These are phyloP conservation scores for Trametes maxima DNA, from an alignment of 768 basidiomycete species.

Conservation along the genomic window DNA sequence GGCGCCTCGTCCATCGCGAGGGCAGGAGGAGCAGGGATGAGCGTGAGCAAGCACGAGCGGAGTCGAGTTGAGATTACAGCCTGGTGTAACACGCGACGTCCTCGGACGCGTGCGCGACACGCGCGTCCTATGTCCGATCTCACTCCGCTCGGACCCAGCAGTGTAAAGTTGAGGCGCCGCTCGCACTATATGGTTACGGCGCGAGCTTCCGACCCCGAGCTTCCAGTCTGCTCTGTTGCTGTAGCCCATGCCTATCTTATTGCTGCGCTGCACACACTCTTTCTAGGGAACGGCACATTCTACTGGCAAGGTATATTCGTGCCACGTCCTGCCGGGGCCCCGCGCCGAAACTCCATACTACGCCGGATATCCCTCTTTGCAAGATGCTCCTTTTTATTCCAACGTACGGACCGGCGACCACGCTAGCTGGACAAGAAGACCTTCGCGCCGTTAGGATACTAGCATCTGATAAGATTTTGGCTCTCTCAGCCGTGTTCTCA, in stretches of 20 bases:
- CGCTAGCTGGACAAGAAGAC: background rate
- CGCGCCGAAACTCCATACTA: too few relatives aligned
- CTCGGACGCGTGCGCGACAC: slow-evolving; percentile 13
- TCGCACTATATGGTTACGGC: background rate
- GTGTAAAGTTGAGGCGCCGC: background rate
- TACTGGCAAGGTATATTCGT: too few relatives aligned
- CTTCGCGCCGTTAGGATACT: background rate
- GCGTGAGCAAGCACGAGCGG: slow-evolving; percentile 9
- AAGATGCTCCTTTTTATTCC: background rate
- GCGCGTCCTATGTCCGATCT: slow-evolving; percentile 11
- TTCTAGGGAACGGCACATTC: background rate
- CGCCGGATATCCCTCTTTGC: background rate
- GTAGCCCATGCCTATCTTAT: background rate
- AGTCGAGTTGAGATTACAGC: slow-evolving; percentile 18
- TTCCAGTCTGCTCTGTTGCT: background rate
- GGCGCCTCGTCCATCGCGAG: slow-evolving; percentile 83
- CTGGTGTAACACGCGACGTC: background rate
- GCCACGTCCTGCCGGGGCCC: too few relatives aligned
- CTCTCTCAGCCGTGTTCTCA: background rate
- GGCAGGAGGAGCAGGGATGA: slow-evolving; percentile 14
- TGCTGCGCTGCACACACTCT: background rate
- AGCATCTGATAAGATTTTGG: slow-evolving; percentile 15
- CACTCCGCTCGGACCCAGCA: slow-evolving; percentile 4
- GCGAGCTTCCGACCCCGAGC: too few relatives aligned
- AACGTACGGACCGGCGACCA: background rate